A percentile compares a stretch with the other conserved stretches of the same genome.
Evolutionary conservation across 2,329 filamentous ascomycete species (phyloP).

Genomic region (Thelonectria discophora): DNA sequence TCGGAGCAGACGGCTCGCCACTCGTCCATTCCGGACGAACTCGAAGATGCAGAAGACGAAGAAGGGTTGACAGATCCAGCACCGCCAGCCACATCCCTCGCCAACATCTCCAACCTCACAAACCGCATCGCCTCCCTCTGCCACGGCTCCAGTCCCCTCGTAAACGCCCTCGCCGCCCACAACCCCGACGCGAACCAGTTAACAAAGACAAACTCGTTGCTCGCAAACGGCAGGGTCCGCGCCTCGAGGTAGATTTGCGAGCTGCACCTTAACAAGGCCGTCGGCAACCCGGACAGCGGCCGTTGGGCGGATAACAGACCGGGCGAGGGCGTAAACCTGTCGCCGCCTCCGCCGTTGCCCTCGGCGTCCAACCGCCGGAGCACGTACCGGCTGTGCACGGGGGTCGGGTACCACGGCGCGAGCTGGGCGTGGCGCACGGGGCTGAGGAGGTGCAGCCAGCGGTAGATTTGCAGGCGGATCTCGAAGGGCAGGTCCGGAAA

Average conservation of each 20-base stretch:
- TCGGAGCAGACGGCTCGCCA: conserved; percentile 50
- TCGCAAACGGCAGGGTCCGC: conserved; percentile 50
- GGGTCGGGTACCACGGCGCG: conserved; percentile 52
- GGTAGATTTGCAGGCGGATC: conserved; percentile 58
- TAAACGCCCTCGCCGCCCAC: conserved; percentile 51
- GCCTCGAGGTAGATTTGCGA: conserved; percentile 55
- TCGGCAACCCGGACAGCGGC: conserved; percentile 52
- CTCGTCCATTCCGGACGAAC: conserved; percentile 36
- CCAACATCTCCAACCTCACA: conserved; percentile 53
- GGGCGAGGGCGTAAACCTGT: not conserved
- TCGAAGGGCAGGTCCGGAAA: conserved; percentile 50
- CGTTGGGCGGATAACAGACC: conserved; percentile 46
- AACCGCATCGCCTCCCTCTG: conserved; percentile 53
- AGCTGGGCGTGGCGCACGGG: conserved; percentile 51
- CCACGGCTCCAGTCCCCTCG: conserved; percentile 50
- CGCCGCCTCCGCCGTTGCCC: not conserved
- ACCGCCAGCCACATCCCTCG: conserved; percentile 47
- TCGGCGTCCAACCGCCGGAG: conserved; percentile 32
- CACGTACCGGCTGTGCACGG: conserved; percentile 45
- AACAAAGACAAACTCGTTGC: conserved; percentile 58
- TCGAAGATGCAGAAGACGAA: too few species aligned
- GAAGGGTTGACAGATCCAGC: conserved; percentile 10
- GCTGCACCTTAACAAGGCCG: conserved; percentile 50
- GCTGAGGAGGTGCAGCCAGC: conserved; percentile 50
- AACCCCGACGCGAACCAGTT: conserved; percentile 58